Base-by-base conservation (phyloP, 2,329 filamentous ascomycete species). In the Magnaporthiopsis incrustans region DNA sequence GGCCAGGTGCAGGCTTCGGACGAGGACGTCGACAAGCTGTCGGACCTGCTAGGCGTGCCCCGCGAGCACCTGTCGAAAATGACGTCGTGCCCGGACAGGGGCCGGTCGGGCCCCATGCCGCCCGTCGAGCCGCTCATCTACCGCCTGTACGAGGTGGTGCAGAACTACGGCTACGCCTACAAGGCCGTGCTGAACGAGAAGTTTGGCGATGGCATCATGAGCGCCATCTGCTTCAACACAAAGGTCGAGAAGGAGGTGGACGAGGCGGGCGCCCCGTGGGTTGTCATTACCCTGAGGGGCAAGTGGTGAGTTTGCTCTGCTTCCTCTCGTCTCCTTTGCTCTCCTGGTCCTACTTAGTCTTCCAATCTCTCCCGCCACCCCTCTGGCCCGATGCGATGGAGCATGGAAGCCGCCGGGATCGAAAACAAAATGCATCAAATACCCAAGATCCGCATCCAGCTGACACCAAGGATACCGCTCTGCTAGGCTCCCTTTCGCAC, bases 151-250 rank as follows among this genome's bases (percentile, higher is more conserved):
- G 94, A 98, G 81, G 90, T 97, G 73, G 89, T 98, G 67, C 93
- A 97, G 79, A 98, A 97, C 76, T 97, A 97, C 72, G 94, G 94
- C 1, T 96, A 97, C 75, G 91, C 93, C 0, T 97, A 96, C 78
- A 97, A 97, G 82, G 93, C 92, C 0, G 85, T 98, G 5, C 75
- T 97, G 76, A 97, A 98, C 70, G 94, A 98, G 83, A 97, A 97
- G 82, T 92, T 92, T 73, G 90, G 90, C 0, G 90, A 93, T 73
- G 94, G 94, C 1, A 98, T 98, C 73, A 97, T 98, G 94, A 96
- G 92, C 73, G 94, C 93, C 1, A 97, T 97, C 72, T 87, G 87
- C 22, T 97, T 97, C 76, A 90, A 87, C 63, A 96, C 92, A 0
- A 92, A 92, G 73, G 90, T 98, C 2, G 92, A 97, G 75, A 96